Evolutionary conservation across 345 rosid species (phyloP).

Genomic region (Linum usitatissimum): DNA sequence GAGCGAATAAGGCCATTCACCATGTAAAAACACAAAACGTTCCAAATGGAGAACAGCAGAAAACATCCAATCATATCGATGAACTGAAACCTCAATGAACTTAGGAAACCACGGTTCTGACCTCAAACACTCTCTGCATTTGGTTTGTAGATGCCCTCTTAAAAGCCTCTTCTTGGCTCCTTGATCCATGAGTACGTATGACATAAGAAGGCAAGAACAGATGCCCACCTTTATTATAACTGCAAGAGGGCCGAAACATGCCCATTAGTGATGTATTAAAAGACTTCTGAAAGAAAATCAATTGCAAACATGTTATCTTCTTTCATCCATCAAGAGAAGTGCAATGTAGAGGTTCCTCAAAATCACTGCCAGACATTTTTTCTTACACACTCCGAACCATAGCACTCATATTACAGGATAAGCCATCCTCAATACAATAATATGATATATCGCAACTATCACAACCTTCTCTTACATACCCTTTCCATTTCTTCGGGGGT

Average conservation of each 20-base stretch:
- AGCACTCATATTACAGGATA: background rate
- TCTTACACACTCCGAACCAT: background rate
- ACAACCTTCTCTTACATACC: conserved; percentile 39
- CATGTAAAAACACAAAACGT: background rate
- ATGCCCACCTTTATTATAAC: conserved; percentile 26
- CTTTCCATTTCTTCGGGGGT: conserved; percentile 95
- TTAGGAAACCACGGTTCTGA: background rate
- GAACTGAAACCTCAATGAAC: background rate
- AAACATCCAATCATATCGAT: background rate
- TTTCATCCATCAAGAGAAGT: no score
- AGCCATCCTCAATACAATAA: background rate
- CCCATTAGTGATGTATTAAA: no score
- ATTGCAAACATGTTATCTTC: no score
- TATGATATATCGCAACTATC: background rate
- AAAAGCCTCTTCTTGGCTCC: conserved; percentile 20
- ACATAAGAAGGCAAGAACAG: conserved; percentile 24
- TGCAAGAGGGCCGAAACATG: conserved; percentile 2
- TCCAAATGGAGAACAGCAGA: background rate
- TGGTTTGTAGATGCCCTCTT: conserved; percentile 13
- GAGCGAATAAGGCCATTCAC: background rate
- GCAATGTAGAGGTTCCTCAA: no score
- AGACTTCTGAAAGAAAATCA: no score
- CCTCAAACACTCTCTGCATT: conserved; percentile 26
- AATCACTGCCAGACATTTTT: background rate
- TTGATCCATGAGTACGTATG: conserved; percentile 29